Base-by-base conservation (phyloP, 306 rosid genomes). In the Lotus japonicus region DNA sequence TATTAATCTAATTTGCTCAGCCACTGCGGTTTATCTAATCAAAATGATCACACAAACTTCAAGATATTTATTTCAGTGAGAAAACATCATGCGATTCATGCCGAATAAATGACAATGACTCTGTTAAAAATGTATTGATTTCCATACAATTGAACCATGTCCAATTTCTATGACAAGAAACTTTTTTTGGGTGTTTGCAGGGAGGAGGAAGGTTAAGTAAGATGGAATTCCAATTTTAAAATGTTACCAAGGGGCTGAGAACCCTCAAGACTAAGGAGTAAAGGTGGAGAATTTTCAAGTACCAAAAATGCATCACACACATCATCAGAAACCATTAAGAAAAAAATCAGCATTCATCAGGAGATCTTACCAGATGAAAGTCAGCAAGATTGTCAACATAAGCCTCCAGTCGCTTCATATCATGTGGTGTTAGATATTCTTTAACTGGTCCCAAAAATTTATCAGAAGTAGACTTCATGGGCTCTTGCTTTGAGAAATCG, bases 351-450 rank as follows among this genome's bases (percentile, higher is more conserved):
- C 11, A 64, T 52, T 54, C 60, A 71, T 6, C 46, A 60, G 45
- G 44, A 58, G 66, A 82, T 76, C 92, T 84, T 85, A 94, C 98
- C 96, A 85, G 70, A 76, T 81, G 95, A 56, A 86, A 90, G 83
- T 90, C 98, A 49, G 82, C 89, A 63, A 83, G 95, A 77, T 84
- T 82, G 84, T 80, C 76, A 46, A 90, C 81, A 82, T 94, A 90
- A 59, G 97, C 98, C 74, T 90, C 97, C 49, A 94, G 78, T 44
- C 95, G 89, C 90, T 90, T 88, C 96, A 94, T 82, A 82, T 94
- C 97, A 79, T 88, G 89, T 51, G 90, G 84, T 6, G 96, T 86
- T 38, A 90, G 68, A 52, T 86, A 38, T 56, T 81, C 84, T 43
- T 74, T 83, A 70, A 85, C 78, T 5, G 98, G 78, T 59, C 71